Base-by-base conservation (phyloP, 2,329 filamentous ascomycete genomes). In the Leptographium wingfieldii region DNA sequence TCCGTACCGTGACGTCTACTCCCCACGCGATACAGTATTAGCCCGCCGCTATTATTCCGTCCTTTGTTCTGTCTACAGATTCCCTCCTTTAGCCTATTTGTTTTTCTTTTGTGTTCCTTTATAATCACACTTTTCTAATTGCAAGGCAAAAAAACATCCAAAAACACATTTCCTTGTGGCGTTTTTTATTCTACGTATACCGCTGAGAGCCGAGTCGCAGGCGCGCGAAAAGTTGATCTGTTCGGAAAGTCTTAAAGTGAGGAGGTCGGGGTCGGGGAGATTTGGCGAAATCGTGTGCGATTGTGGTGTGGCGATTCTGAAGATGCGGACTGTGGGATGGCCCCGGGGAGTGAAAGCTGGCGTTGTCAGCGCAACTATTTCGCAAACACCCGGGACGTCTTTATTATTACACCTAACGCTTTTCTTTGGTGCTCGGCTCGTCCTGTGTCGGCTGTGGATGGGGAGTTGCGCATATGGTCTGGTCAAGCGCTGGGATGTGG, bases 1-100 rank as follows among this genome's bases (percentile, higher is more conserved):
- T 76, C 73, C 77, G 76, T 79, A 76, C 73, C 59, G 80, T 79
- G 79, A 83, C 79, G 76, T 75, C 53, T 55, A 14, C 55, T 38
- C 55, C 43, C 55, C 40, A 61, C 62, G 57, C 62, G 62, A 76
- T 77, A 77, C 76, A 79, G 77, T 78, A 80, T 76, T 77, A 80
- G 77, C 78, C 77, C 76, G 74, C 77, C 77, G 74, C 74, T 64
- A 54, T 73, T 76, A 72, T 71, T 76, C 22, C 70, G 77, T 79
- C 72, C 70, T 62, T 57, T 63, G 40, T 58, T 73, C 71, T 66
- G 66, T 71, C 72, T 71, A 70, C 70, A 67, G 67, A 68, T 69
- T 70, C 72, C 68, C 70, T 70, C 70, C 68, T 69, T 58, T 74
- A 63, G 73, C 75, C 73, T 71, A 72, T 60, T 59, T 46, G 52